phyloP scores from a whole-genome alignment of 805 yeast genomes.

The Debaryomyces tyrocola region DNA sequence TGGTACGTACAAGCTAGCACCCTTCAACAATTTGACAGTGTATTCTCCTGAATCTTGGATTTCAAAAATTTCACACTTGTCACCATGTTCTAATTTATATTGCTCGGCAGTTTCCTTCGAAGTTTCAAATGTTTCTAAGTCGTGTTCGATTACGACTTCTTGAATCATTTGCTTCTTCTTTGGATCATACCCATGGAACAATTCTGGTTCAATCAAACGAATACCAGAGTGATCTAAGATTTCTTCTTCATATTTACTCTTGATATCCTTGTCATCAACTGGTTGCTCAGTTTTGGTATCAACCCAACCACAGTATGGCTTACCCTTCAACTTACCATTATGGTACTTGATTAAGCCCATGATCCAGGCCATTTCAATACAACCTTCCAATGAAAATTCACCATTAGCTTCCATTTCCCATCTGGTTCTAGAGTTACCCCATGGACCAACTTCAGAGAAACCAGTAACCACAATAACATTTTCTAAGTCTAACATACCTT shows the following conservation, averaged over 20 bases:
- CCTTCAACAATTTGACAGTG: conserved; percentile 87
- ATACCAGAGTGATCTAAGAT: conserved; percentile 95
- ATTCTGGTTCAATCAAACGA: conserved; percentile 93
- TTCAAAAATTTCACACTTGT: conserved; percentile 87
- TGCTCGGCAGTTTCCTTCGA: conserved; percentile 94
- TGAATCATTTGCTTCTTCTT: conserved; percentile 89
- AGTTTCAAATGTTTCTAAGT: conserved; percentile 92
- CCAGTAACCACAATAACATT: conserved; percentile 94
- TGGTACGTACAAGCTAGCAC: conserved; percentile 88
- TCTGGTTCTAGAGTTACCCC: conserved; percentile 99
- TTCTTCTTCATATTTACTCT: conserved; percentile 84
- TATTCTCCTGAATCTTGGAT: conserved; percentile 88
- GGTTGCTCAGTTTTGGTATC: conserved; percentile 92
- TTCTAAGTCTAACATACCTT: conserved; percentile 90
- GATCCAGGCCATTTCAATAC: conserved; percentile 99
- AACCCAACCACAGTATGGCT: conserved; percentile 95
- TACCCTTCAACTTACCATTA: conserved; percentile 85
- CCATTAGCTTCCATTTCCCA: conserved; percentile 99
- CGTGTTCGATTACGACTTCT: conserved; percentile 96
- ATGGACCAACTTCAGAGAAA: conserved; percentile 97
- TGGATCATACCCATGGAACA: conserved; percentile 93
- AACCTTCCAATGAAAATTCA: conserved; percentile 94
- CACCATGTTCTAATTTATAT: conserved; percentile 92
- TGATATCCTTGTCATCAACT: conserved; percentile 92
- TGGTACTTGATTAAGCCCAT: conserved; percentile 97